Evolutionary conservation across 1,139 yeast species (phyloP).

Genomic region (Scheffersomyces lignicola): DNA sequence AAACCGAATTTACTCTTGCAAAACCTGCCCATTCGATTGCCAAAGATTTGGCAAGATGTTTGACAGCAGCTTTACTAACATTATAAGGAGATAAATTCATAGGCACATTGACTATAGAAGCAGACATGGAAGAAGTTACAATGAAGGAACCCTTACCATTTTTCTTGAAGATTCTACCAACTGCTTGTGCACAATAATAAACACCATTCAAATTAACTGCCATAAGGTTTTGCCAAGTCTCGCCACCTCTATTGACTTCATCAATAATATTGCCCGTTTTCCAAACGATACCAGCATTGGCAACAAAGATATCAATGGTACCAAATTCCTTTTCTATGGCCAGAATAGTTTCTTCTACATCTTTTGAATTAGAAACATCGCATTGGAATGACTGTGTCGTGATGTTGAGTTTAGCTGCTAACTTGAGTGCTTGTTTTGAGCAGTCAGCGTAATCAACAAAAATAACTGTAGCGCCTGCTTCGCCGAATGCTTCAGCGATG

Average conservation of each 20-base stretch:
- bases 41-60: conserved; percentile 52
- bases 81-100: conserved; percentile 58
- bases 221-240: conserved; percentile 53
- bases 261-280: conserved; percentile 69
- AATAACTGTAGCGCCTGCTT: conserved; percentile 84
- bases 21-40: conserved; percentile 56
- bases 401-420: conserved; percentile 59
- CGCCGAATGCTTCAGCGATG: conserved; percentile 78
- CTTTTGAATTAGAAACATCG: conserved; percentile 57
- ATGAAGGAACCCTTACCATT: conserved; percentile 56
- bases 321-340: conserved; percentile 65
- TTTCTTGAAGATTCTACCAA: conserved; percentile 48
- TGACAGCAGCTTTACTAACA: conserved; percentile 59
- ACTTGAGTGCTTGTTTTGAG: conserved; percentile 43
- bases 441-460: conserved; percentile 63
- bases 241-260: conserved; percentile 40
- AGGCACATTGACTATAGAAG: conserved; percentile 54
- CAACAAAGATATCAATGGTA: conserved; percentile 75
- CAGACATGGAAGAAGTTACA: conserved; percentile 64
- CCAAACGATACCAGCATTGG: conserved; percentile 90
- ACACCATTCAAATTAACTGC: conserved; percentile 58
- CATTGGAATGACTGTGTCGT: conserved; percentile 65
- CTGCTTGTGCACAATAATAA: conserved; percentile 57
- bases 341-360: conserved; percentile 54
- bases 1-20: conserved; percentile 55